These are phyloP conservation scores for Bruguiera parviflora DNA, from an alignment of 345 rosid genomes.

Conservation along the genomic window DNA sequence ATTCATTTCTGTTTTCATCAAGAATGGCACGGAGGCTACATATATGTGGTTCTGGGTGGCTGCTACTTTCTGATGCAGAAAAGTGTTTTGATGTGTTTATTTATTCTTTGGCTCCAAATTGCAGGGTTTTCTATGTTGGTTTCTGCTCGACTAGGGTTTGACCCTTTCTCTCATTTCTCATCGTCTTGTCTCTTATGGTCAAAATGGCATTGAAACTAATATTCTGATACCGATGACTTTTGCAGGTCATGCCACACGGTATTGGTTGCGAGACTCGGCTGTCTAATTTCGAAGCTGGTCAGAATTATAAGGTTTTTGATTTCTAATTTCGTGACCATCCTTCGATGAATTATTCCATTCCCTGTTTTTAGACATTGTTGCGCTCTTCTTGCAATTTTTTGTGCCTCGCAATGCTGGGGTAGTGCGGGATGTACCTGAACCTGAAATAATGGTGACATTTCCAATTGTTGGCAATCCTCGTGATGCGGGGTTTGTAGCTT, in stretches of 20 bases:
- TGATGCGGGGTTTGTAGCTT: slow-evolving; percentile 83
- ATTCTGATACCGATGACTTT: slow-evolving; percentile 7
- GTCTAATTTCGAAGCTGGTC: slow-evolving; percentile 89
- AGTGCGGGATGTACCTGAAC: slow-evolving; percentile 77
- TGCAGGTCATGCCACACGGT: slow-evolving; percentile 94
- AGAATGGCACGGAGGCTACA: too few species aligned
- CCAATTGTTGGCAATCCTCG: slow-evolving; percentile 80
- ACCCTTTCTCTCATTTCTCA: too few species aligned
- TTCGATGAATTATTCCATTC: neutral
- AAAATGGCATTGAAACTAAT: neutral
- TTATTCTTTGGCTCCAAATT: too few species aligned
- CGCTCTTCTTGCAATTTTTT: neutral
- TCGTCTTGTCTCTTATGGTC: too few species aligned
- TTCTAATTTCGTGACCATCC: neutral
- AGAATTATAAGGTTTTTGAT: slow-evolving; percentile 61
- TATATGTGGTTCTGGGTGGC: neutral
- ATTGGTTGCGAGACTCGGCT: slow-evolving; percentile 83
- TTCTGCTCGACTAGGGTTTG: too few species aligned
- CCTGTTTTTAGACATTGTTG: neutral
- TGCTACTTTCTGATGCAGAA: too few species aligned
- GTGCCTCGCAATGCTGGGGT: slow-evolving; percentile 18
- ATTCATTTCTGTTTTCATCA: too few species aligned
- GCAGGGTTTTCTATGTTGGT: too few species aligned
- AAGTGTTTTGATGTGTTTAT: too few species aligned
- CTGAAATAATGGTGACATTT: slow-evolving; percentile 73